phyloP scores from a whole-genome alignment of 148 eudicot genomes.

The Rhododendron henanense region DNA sequence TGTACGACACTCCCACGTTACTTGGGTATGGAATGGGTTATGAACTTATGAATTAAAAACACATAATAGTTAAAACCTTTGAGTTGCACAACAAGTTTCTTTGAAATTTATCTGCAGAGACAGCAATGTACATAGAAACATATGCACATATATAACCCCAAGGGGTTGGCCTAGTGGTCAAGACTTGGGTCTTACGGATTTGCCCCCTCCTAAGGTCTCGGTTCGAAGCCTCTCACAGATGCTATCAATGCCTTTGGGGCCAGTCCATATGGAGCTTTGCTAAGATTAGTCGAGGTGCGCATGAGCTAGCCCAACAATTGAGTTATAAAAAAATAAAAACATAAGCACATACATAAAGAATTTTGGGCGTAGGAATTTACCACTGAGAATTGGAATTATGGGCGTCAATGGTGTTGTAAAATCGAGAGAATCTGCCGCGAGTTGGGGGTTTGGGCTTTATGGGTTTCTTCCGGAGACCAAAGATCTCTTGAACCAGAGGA shows the following conservation, averaged over 20 bases:
- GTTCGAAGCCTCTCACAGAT: too few relatives aligned
- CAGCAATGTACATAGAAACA: background rate
- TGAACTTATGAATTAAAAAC: background rate
- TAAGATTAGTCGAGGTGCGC: too few relatives aligned
- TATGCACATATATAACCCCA: background rate
- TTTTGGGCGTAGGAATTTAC: background rate
- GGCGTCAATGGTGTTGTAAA: slow-evolving; percentile 32
- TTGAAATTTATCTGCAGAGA: background rate
- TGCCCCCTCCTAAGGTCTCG: too few relatives aligned
- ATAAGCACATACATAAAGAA: background rate
- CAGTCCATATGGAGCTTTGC: too few relatives aligned
- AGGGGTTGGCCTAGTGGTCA: too few relatives aligned
- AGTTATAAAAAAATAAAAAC: too few relatives aligned
- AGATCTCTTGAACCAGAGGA: slow-evolving; percentile 81
- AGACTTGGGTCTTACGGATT: too few relatives aligned
- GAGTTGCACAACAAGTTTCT: background rate
- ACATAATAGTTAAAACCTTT: background rate
- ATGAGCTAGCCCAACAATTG: too few relatives aligned
- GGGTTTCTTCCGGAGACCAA: slow-evolving; percentile 64
- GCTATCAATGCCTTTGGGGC: too few relatives aligned
- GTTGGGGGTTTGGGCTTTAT: slow-evolving; percentile 48
- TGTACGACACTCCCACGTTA: background rate
- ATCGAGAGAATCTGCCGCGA: slow-evolving; percentile 37
- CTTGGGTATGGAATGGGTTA: background rate
- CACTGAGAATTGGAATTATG: slow-evolving; percentile 4